A percentile compares a stretch with the other conserved stretches of the same genome.
phyloP scores from a whole-genome alignment of 2,329 filamentous ascomycete species.

The Hypoxylon sp. region DNA sequence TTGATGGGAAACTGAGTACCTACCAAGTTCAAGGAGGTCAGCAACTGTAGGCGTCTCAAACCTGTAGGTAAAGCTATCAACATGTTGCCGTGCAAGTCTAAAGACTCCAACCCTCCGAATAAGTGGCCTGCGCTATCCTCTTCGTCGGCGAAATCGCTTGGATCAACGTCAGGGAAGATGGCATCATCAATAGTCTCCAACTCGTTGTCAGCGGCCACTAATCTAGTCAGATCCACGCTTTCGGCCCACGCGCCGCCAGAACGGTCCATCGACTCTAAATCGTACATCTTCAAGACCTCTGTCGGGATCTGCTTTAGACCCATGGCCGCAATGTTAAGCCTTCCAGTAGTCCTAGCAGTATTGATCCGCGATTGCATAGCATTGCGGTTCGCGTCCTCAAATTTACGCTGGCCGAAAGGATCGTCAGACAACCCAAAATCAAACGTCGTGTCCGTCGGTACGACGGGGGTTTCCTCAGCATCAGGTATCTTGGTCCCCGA shows the following conservation, averaged over 20 bases:
- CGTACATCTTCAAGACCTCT: slow-evolving; percentile 93
- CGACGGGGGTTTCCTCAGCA: slow-evolving; percentile 57
- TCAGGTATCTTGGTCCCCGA: slow-evolving; percentile 47
- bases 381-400: slow-evolving; percentile 72
- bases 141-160: slow-evolving; percentile 71
- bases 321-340: slow-evolving; percentile 90
- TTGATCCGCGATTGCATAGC: slow-evolving; percentile 81
- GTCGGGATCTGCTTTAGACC: slow-evolving; percentile 82
- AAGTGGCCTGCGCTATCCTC: slow-evolving; percentile 79
- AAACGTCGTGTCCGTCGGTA: slow-evolving; percentile 66
- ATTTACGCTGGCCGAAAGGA: slow-evolving; percentile 78
- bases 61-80: slow-evolving; percentile 81
- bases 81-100: slow-evolving; percentile 90
- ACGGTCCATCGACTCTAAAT: slow-evolving; percentile 76
- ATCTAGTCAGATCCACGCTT: slow-evolving; percentile 85
- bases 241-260: slow-evolving; percentile 86
- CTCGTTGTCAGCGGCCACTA: slow-evolving; percentile 93
- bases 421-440: slow-evolving; percentile 74
- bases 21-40: slow-evolving; percentile 88
- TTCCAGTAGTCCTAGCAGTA: slow-evolving; percentile 81
- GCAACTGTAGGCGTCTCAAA: slow-evolving; percentile 77
- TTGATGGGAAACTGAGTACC: slow-evolving; percentile 50
- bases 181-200: slow-evolving; percentile 79
- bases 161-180: slow-evolving; percentile 82
- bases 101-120: slow-evolving; percentile 83